These are phyloP conservation scores for Mercurialis annua DNA, from an alignment of 345 rosid species.

Conservation along the genomic window DNA sequence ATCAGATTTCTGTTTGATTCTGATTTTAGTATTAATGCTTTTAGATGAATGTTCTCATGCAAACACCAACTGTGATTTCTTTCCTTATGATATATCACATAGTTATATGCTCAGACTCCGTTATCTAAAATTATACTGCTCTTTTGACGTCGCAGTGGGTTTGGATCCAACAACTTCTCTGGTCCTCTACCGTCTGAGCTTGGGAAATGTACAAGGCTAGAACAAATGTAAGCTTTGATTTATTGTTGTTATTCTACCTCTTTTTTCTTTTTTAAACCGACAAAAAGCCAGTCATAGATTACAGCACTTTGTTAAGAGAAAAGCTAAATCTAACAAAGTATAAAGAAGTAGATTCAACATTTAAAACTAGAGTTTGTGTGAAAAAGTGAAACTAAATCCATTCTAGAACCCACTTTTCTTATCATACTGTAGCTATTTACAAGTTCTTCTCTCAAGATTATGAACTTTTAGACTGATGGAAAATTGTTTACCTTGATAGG, in stretches of 20 bases:
- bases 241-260: not conserved
- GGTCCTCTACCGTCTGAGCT: slow-evolving; percentile 66
- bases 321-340: not conserved
- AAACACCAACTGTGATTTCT: not conserved
- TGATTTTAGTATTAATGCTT: not conserved
- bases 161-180: slow-evolving; percentile 58
- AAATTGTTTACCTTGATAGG: slow-evolving; percentile 29
- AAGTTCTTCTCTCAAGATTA: not conserved
- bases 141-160: slow-evolving; percentile 27
- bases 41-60: not conserved
- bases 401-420: not conserved
- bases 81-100: not conserved
- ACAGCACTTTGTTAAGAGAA: not conserved
- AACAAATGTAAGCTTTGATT: slow-evolving; percentile 48
- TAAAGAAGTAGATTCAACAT: not conserved
- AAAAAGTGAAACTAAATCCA: not conserved
- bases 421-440: not conserved
- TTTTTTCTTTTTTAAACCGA: not conserved
- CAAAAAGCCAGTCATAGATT: not conserved
- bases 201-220: slow-evolving; percentile 46
- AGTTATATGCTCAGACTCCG: too few relatives aligned
- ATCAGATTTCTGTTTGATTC: not conserved
- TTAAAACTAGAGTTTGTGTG: too few relatives aligned
- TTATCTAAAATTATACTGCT: not conserved
- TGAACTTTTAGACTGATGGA: not conserved